Evolutionary conservation across 768 basidiomycete genomes (phyloP).

Genomic region (Coprinopsis cinerea): DNA sequence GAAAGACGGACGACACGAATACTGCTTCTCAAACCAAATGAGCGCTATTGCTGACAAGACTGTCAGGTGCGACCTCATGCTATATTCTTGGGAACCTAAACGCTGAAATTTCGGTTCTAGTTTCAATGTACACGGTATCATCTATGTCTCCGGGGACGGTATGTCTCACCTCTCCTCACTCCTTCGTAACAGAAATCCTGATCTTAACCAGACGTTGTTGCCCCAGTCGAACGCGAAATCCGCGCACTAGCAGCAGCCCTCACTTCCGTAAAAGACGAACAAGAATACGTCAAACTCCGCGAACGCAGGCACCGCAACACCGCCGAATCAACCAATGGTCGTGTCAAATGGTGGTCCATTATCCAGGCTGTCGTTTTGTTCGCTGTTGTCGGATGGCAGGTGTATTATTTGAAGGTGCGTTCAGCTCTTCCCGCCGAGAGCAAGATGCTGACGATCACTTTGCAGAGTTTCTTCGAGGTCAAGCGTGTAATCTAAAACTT

Average conservation of each 20-base stretch:
- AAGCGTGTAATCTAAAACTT: conserved; percentile 70
- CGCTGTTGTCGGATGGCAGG: conserved; percentile 91
- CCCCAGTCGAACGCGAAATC: conserved; percentile 96
- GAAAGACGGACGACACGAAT: conserved; percentile 83
- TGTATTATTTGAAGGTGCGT: conserved; percentile 88
- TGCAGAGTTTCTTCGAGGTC: conserved; percentile 84
- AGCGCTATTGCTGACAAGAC: conserved; percentile 93
- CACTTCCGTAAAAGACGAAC: conserved; percentile 92
- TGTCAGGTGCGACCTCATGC: conserved; percentile 58
- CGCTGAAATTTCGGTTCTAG: conserved; percentile 29
- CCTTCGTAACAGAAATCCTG: conserved; percentile 2
- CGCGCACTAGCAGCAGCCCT: conserved; percentile 76
- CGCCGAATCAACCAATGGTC: conserved; percentile 85
- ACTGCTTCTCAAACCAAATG: conserved; percentile 99
- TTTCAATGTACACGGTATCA: conserved; percentile 97
- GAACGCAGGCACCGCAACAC: conserved; percentile 93
- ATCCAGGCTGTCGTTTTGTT: conserved; percentile 84
- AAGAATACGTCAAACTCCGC: conserved; percentile 95
- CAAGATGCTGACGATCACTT: neutral
- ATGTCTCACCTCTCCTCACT: conserved; percentile 15
- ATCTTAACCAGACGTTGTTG: conserved; percentile 58
- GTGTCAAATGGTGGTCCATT: conserved; percentile 99
- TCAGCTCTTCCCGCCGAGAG: neutral
- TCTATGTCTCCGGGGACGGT: conserved; percentile 92
- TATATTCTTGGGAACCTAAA: neutral